These are phyloP conservation scores for Endotrypanum monterogeii DNA, from an alignment of 208 protist species.

Conservation along the genomic window DNA sequence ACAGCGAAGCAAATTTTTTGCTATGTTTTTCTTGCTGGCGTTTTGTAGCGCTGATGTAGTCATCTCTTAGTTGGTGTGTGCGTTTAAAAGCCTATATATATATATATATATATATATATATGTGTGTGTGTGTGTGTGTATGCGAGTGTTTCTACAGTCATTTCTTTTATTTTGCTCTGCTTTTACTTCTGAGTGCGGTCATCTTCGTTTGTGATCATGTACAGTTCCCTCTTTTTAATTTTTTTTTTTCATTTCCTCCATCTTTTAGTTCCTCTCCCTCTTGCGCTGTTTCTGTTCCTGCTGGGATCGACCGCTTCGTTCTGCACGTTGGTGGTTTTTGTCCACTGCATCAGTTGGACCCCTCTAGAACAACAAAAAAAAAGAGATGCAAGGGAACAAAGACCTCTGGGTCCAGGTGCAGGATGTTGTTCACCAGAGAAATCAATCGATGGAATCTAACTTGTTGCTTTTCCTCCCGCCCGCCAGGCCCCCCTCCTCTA, in stretches of 20 bases:
- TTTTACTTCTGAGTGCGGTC: neutral
- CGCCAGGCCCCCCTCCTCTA: too few relatives aligned
- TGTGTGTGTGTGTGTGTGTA: neutral
- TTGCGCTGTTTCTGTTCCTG: neutral
- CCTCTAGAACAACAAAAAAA: too few relatives aligned
- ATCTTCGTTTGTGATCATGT: constrained; percentile 3
- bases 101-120: neutral
- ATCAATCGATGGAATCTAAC: too few relatives aligned
- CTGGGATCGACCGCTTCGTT: neutral
- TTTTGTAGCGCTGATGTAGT: neutral
- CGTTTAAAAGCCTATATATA: neutral
- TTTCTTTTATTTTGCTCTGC: neutral
- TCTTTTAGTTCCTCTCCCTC: neutral
- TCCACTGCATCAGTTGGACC: too few relatives aligned
- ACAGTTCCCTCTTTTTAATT: neutral
- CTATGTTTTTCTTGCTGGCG: neutral
- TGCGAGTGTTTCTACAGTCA: neutral
- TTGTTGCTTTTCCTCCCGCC: too few relatives aligned
- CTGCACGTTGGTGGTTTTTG: neutral
- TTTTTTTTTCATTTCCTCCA: neutral
- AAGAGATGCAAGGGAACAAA: too few relatives aligned
- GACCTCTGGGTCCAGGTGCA: too few relatives aligned
- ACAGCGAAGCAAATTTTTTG: neutral
- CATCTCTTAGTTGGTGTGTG: neutral
- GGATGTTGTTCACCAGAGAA: too few relatives aligned